Evolutionary conservation across 2,329 filamentous ascomycete species (phyloP), one percentile per base, ranked within the genome.

Genomic region (Colletotrichum acutatum): DNA sequence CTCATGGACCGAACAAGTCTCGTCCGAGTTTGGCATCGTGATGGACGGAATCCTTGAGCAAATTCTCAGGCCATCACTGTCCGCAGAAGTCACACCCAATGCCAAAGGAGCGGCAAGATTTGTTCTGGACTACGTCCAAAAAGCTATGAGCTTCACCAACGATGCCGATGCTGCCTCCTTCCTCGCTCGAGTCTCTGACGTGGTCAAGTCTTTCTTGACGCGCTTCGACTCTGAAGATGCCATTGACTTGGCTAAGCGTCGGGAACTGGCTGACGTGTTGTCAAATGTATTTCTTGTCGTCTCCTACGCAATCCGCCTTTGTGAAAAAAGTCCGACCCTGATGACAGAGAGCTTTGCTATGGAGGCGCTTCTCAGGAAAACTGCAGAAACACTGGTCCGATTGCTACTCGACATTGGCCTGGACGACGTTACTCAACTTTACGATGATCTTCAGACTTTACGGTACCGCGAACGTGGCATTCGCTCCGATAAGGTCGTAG

Each of bases 21-120:
- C 90, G 1, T 91, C 90, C 4, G 90, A 92, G 75, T 76, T 92
- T 24, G 90, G 90, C 2, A 83, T 92, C 52, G 80, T 91, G n/a
- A 82, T 91, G 71, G 90, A 92, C 78, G 90, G 86, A 79, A 81
- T 92, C 37, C 78, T 82, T 12, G 89, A 91, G 42, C 83, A 87
- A 58, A 70, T 83, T n/a, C 52, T 62, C 6, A 68, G 61, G 28
- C 34, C 58, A 5, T 11, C 32, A 22, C 3, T 62, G 32, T 9
- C 60, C 64, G 24, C 57, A 61, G 68, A 71, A 49, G 7, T 66
- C 5, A 68, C 75, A 9, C 58, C 68, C 22, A 68, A 75, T 61
- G 61, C 74, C 11, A 77, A 74, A n/a, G 70, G 67, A 54, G 75
- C 74, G 54, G 71, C 78, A 9, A 78, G 82, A 7, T 90, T 90